Percentiles rank a stretch among this genome's conserved stretches.
Conservation (phyloP, 306 rosid species). For the Cucurbita maxima region DNA sequence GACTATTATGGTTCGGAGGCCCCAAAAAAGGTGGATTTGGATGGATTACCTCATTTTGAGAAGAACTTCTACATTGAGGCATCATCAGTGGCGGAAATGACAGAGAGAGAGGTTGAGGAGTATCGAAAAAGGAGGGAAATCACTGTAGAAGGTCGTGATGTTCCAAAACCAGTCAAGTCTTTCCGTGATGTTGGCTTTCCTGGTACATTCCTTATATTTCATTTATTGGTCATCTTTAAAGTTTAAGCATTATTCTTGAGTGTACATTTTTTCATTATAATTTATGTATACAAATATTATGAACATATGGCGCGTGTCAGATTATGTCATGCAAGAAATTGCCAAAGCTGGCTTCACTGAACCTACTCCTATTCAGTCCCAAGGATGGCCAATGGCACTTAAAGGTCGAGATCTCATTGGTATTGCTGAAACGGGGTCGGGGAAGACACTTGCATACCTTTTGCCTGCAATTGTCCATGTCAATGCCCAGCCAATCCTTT, state of each 20-base stretch:
- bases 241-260: neutral
- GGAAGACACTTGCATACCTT: slow-evolving; percentile 91
- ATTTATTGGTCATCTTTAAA: neutral
- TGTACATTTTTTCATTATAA: neutral
- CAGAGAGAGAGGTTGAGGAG: slow-evolving; percentile 66
- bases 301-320: slow-evolving; percentile 19
- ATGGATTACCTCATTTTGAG: slow-evolving; percentile 85
- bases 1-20: slow-evolving; percentile 43
- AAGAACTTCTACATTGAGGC: slow-evolving; percentile 78
- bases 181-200: slow-evolving; percentile 76
- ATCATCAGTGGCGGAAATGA: slow-evolving; percentile 60
- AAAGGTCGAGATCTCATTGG: slow-evolving; percentile 94
- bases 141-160: slow-evolving; percentile 86
- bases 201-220: slow-evolving; percentile 23
- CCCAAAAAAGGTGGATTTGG: slow-evolving; percentile 62
- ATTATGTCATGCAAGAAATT: slow-evolving; percentile 80
- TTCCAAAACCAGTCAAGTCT: slow-evolving; percentile 84
- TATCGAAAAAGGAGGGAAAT: slow-evolving; percentile 63
- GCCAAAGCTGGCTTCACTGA: slow-evolving; percentile 78
- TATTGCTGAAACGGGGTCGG: slow-evolving; percentile 98
- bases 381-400: slow-evolving; percentile 99
- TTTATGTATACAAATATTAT: neutral
- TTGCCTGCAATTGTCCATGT: slow-evolving; percentile 97
- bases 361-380: slow-evolving; percentile 96
- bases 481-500: slow-evolving; percentile 86